Conservation (phyloP, 2,329 filamentous ascomycete genomes). For the Coleophoma eucalyptorum region DNA sequence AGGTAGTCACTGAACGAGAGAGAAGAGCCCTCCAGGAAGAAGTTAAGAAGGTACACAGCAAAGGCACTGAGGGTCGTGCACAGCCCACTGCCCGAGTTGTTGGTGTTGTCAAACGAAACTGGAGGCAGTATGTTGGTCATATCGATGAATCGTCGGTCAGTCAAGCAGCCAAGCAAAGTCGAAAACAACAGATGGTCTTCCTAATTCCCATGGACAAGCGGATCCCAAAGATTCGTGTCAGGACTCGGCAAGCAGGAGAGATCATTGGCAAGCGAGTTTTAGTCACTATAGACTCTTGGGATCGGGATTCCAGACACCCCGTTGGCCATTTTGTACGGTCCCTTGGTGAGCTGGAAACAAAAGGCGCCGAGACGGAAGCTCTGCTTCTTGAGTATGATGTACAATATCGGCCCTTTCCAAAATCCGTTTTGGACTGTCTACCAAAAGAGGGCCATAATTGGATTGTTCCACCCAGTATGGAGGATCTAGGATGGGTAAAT, state of each 20-base stretch:
- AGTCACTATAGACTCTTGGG: slow-evolving; percentile 93
- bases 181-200: slow-evolving; percentile 89
- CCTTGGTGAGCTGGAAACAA: slow-evolving; percentile 89
- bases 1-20: slow-evolving; percentile 85
- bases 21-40: slow-evolving; percentile 85
- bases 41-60: slow-evolving; percentile 79
- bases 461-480: slow-evolving; percentile 77
- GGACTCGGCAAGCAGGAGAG: slow-evolving; percentile 85
- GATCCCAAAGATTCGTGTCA: slow-evolving; percentile 90
- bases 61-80: slow-evolving; percentile 68
- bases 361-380: slow-evolving; percentile 96
- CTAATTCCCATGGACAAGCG: slow-evolving; percentile 97
- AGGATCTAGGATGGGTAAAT: slow-evolving; percentile 83
- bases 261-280: slow-evolving; percentile 87
- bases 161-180: slow-evolving; percentile 67
- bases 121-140: slow-evolving; percentile 96
- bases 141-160: slow-evolving; percentile 84
- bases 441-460: slow-evolving; percentile 90
- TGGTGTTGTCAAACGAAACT: slow-evolving; percentile 90
- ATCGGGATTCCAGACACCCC: slow-evolving; percentile 87
- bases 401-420: slow-evolving; percentile 95
- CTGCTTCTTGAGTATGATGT: slow-evolving; percentile 94
- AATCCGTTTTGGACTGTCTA: slow-evolving; percentile 90
- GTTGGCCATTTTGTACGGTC: slow-evolving; percentile 92
- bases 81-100: slow-evolving; percentile 92